Evolutionary conservation across 208 protist genomes (phyloP).

Genomic region (Crithidia fasciculata): DNA sequence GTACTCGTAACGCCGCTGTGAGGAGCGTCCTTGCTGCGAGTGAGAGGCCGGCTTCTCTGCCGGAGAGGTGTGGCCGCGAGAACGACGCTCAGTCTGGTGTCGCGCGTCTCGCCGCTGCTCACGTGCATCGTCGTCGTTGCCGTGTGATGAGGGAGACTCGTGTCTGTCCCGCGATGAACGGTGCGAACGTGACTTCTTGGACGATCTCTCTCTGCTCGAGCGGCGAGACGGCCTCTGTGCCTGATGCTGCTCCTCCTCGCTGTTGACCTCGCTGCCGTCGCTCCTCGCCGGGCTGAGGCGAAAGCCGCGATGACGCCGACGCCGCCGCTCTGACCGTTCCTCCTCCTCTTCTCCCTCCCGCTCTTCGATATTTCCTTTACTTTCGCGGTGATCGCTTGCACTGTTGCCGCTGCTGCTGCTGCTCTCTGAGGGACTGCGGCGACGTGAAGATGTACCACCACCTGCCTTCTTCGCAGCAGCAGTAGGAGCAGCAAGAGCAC

Average conservation of each 20-base stretch:
- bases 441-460: neutral
- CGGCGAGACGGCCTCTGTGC: too few species aligned
- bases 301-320: conserved; percentile 2
- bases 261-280: neutral
- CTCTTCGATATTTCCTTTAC: too few species aligned
- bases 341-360: too few species aligned
- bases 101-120: neutral
- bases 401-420: neutral
- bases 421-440: neutral
- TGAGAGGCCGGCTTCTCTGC: neutral
- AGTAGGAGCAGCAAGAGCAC: too few species aligned
- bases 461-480: neutral
- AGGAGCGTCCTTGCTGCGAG: neutral
- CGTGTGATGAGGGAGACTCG: too few species aligned
- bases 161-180: too few species aligned
- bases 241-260: neutral
- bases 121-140: neutral
- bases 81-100: neutral
- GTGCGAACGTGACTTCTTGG: too few species aligned
- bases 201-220: too few species aligned
- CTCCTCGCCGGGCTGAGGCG: conserved; percentile 7
- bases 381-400: neutral
- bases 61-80: neutral
- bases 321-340: too few species aligned
- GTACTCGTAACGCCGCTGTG: neutral